Base-by-base conservation (phyloP, 306 rosid species). In the Cicer pinnatifidum region DNA sequence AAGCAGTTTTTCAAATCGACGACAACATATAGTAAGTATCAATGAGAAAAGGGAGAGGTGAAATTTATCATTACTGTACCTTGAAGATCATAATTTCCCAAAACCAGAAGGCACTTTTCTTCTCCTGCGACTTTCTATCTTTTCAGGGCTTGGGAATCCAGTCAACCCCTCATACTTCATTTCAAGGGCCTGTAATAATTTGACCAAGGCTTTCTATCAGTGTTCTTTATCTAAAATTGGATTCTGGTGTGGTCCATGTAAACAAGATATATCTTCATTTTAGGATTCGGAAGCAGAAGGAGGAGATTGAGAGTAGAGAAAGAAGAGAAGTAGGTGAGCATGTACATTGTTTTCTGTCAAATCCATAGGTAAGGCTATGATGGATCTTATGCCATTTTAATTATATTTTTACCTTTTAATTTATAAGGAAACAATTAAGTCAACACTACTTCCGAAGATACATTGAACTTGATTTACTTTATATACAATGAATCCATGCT, bases 101-200 rank as follows among this genome's bases (percentile, higher is more conserved):
- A 91, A 93, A 67, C 97, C 98, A 70, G 81, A 81, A 48, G 90
- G 84, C 23, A 41, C 82, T 78, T 83, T 84, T 85, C 80, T 87
- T 69, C 64, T 78, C 75, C 76, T 62, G 40, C 72, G 85, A 70
- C 77, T 79, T 81, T 85, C 89, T 17, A 93, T 69, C 86, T 80
- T 91, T 85, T 93, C 98, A 68, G 96, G 97, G 65, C 97, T 91
- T 50, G 86, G 83, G 5, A 84, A 52, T 81, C 92, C 96, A 69
- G 91, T 87, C 70, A 65, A 46, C 45, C 59, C 85, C 79, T 91
- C 92, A 2, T 93, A 89, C 84, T 82, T 88, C 81, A 79, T 87
- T 85, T 93, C 98, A 44, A 93, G 65, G 67, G 89, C 89, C 98
- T 93, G 89, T 39, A 66, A 81, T 56, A 35, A 72, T 53, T 78